Conservation (phyloP, 352 stramenopile species). For the Phytophthora nicotianae region DNA sequence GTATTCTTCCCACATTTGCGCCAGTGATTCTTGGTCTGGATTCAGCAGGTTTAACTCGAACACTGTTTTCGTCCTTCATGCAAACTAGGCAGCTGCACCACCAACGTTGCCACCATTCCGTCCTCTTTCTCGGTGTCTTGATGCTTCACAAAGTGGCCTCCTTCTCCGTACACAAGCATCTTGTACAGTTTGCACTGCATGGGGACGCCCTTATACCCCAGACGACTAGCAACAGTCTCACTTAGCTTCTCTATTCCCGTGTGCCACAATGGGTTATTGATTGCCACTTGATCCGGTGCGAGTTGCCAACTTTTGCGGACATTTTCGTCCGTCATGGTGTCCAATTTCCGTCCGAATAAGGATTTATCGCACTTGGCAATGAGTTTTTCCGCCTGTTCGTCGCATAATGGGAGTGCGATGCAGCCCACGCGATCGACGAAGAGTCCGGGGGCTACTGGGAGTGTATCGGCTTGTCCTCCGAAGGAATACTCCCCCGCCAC, state of each 20-base stretch:
- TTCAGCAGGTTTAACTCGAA: slow-evolving; percentile 11
- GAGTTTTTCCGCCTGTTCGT: neutral
- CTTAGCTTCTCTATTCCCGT: slow-evolving; percentile 6
- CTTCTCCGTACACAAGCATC: slow-evolving; percentile 50
- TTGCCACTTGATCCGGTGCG: neutral
- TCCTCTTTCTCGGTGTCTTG: slow-evolving; percentile 53
- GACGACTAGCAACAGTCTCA: slow-evolving; percentile 3
- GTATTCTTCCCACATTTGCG: slow-evolving; percentile 11
- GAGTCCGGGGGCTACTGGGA: neutral
- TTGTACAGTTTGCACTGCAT: slow-evolving; percentile 42
- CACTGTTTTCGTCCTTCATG: slow-evolving; percentile 17
- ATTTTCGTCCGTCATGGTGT: slow-evolving; percentile 12
- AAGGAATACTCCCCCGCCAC: neutral
- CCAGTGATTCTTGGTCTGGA: slow-evolving; percentile 7
- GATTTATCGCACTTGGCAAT: slow-evolving; percentile 3
- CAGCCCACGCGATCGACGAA: neutral
- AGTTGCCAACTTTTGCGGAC: slow-evolving; percentile 15
- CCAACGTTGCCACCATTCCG: slow-evolving; percentile 51
- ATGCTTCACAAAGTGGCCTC: slow-evolving; percentile 46
- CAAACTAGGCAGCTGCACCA: slow-evolving; percentile 36
- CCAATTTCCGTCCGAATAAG: slow-evolving; percentile 3
- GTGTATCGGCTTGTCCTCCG: neutral
- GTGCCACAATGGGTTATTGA: slow-evolving; percentile 17
- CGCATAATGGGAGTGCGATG: neutral
- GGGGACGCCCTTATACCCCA: slow-evolving; percentile 10